Evolutionary conservation across 1,284 basidiomycete genomes (phyloP), one percentile per base, ranked within the genome.

Genomic region (Cerrena zonata): DNA sequence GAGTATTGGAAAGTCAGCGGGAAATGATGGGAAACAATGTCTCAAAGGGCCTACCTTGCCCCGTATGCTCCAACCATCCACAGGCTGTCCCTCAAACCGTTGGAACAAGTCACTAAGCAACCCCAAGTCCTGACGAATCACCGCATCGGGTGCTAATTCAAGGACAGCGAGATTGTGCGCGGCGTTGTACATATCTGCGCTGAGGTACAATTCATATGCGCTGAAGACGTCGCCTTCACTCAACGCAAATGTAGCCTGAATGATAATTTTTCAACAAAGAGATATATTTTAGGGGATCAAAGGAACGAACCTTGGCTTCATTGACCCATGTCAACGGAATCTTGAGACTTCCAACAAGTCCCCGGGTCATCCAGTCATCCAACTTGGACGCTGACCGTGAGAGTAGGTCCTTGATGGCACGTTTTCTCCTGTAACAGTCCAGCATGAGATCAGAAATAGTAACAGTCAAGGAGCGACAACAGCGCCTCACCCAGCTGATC

Each of bases 81-180:
- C 79, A 13, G 75, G 67, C 34, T 78, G 78, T 12, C 76, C 77
- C 25, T 75, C 75, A 57, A 98, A 84, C 1, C 77, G 76, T 42
- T 72, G 72, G 58, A 98, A 90, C 11, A 98, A 65, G n/a, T 76
- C 75, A 30, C 74, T 73, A n/a, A 98, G 70, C 5, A 95, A 71
- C 1, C 75, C 77, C 5, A 85, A 67, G 66, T 98, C 94, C 45
- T 84, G 79, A 7, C 90, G 78, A 41, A 97, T 76, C 48, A 97
- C 75, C 0, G 89, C 91, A 60, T 98, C 95, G 1, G 93, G 91
- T 5, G 91, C 91, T n/a, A 99, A 79, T 56, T 93, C 84, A 4
- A 75, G 69, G 25, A 93, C 76, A 1, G 90, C 90, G 21, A 96
- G 73, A 38, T 84, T 80, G 64, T 97, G 94, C 0, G 95, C 94